Base-by-base conservation (phyloP, 2,329 filamentous ascomycete species). In the Lecanoromycetidae sp. region DNA sequence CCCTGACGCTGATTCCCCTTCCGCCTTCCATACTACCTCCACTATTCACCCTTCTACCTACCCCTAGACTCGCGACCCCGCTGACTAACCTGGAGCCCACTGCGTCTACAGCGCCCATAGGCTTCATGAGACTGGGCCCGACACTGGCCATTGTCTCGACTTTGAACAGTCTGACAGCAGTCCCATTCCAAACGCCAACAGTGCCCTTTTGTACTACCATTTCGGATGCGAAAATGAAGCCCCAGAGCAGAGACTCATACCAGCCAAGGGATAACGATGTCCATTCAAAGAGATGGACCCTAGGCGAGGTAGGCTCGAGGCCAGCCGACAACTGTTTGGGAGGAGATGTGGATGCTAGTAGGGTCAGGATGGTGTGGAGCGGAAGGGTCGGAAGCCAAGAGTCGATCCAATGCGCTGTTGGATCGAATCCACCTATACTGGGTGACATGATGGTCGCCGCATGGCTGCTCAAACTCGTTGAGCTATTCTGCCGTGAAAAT, bases 211-310 rank as follows among this genome's bases (percentile, higher is more conserved):
- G 78, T 23, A 90, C 78, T 49, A 87, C 79, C 80, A 94, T 86
- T 67, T 98, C 91, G 57, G 80, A 82, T 23, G 84, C 80, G 62
- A 95, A 96, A 44, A 95, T 79, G 57, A 95, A 85, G 13, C 87
- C 82, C 91, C 91, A 98, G 8, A 98, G 72, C 10, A 96, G 71
- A 4, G 86, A 90, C 64, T 95, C 87, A 63, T 96, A 95, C 91
- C 91, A 96, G 40, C 88, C 90, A 42, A 96, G 72, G 0, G 86
- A 84, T 27, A 94, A 71, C 0, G 85, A 81, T 3, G 87, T 90
- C 90, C 90, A 96, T 66, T 94, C 87, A 58, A 96, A 96, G 12
- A 86, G 82, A 60, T 95, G 88, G 13, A 91, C 82, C 26, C 84
- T 76, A 44, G 86, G 74, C 0, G 82, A 72, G 1, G 79, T 79